phyloP scores from a whole-genome alignment of 805 yeast genomes.

The Ogataea degrootiae region DNA sequence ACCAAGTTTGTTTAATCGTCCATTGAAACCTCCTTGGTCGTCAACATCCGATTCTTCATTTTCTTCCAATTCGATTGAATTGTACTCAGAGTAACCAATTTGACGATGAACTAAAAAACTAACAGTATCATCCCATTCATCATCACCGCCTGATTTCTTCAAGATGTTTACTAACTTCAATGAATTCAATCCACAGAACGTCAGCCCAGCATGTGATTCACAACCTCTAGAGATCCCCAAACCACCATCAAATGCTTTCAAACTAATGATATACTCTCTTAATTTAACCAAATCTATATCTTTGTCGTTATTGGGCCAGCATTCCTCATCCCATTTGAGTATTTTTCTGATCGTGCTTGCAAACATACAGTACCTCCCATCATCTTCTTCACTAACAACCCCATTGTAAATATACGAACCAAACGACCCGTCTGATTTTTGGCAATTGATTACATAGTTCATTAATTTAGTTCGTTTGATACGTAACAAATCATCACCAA shows the following conservation, averaged over 20 bases:
- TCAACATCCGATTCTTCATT: slow-evolving; percentile 34
- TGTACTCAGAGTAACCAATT: slow-evolving; percentile 34
- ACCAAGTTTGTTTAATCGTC: slow-evolving; percentile 76
- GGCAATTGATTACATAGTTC: slow-evolving; percentile 50
- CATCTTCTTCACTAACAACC: slow-evolving; percentile 53
- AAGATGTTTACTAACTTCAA: slow-evolving; percentile 36
- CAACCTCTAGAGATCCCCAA: slow-evolving; percentile 41
- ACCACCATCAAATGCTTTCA: slow-evolving; percentile 62
- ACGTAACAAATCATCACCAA: slow-evolving; percentile 38
- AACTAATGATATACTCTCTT: slow-evolving; percentile 31
- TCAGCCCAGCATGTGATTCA: slow-evolving; percentile 85
- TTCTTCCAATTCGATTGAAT: slow-evolving; percentile 21
- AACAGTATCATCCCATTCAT: slow-evolving; percentile 36
- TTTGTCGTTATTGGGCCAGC: slow-evolving; percentile 26
- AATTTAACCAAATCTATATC: slow-evolving; percentile 43
- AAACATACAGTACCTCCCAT: slow-evolving; percentile 68
- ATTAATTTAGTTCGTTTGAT: slow-evolving; percentile 42
- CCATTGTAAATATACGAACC: slow-evolving; percentile 34
- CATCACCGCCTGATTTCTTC: slow-evolving; percentile 11
- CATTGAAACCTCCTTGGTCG: slow-evolving; percentile 80
- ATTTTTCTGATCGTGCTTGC: slow-evolving; percentile 62
- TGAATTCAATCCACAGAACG: slow-evolving; percentile 76
- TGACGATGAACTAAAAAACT: slow-evolving; percentile 68
- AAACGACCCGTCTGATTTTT: not conserved
- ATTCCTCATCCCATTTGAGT: slow-evolving; percentile 25